These are phyloP conservation scores for Amphicarpaea edgeworthii DNA, from an alignment of 306 rosid species.

Conservation along the genomic window DNA sequence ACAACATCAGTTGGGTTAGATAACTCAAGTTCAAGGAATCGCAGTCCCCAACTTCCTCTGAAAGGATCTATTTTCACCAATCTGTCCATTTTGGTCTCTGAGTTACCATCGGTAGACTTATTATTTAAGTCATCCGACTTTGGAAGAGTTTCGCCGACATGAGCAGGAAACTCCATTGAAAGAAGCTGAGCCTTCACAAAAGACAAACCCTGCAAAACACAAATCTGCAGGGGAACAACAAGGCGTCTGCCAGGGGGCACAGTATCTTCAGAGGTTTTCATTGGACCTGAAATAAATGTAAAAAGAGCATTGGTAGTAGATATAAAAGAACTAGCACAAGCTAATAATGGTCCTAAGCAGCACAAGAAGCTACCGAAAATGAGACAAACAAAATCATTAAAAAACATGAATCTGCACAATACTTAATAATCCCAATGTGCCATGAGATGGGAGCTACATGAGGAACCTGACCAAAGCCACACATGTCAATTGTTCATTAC, in stretches of 20 bases:
- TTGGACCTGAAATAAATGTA: slow-evolving; percentile 67
- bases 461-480: slow-evolving; percentile 17
- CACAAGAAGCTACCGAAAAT: slow-evolving; percentile 32
- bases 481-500: slow-evolving; percentile 15
- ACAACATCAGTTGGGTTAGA: slow-evolving; percentile 87
- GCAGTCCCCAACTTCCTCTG: slow-evolving; percentile 95
- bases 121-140: slow-evolving; percentile 51
- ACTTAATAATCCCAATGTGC: slow-evolving; percentile 25
- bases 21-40: slow-evolving; percentile 93
- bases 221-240: slow-evolving; percentile 87
- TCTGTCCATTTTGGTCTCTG: slow-evolving; percentile 69
- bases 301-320: slow-evolving; percentile 35
- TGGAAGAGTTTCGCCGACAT: slow-evolving; percentile 83
- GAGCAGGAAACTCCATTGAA: slow-evolving; percentile 98
- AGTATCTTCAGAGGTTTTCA: slow-evolving; percentile 60
- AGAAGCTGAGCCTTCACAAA: slow-evolving; percentile 93
- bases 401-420: slow-evolving; percentile 11
- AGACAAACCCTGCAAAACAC: slow-evolving; percentile 92
- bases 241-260: slow-evolving; percentile 93
- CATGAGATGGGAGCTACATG: slow-evolving; percentile 19
- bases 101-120: slow-evolving; percentile 50
- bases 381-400: slow-evolving; percentile 9
- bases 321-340: slow-evolving; percentile 19
- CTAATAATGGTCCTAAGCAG: slow-evolving; percentile 10
- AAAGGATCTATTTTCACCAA: slow-evolving; percentile 91